Percentiles rank a stretch among this genome's conserved stretches.
phyloP scores from a whole-genome alignment of 768 basidiomycete species.

The Baorangia bicolor region DNA sequence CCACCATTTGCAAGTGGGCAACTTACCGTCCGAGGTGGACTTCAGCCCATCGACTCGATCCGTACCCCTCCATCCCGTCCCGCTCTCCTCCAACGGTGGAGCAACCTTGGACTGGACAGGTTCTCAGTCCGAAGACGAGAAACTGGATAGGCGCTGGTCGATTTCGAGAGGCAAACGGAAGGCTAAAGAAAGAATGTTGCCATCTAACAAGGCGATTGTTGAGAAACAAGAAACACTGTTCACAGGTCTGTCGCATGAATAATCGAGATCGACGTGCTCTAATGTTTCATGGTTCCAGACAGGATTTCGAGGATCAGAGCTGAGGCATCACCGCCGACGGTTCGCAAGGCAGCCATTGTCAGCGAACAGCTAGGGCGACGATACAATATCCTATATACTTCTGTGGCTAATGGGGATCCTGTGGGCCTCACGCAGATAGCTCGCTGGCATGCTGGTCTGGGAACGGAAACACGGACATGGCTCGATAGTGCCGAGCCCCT shows the following conservation, averaged over 20 bases:
- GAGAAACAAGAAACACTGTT: constrained; percentile 63
- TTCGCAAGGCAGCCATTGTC: constrained; percentile 63
- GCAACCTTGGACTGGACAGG: constrained; percentile 74
- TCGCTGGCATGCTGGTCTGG: constrained; percentile 61
- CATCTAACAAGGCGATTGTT: constrained; percentile 42
- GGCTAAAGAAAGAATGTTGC: constrained; percentile 48
- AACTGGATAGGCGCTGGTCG: constrained; percentile 61
- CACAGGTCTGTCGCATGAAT: constrained; percentile 42
- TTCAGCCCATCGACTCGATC: constrained; percentile 64
- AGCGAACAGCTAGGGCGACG: constrained; percentile 64
- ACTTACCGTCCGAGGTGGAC: constrained; percentile 51
- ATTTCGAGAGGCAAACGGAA: constrained; percentile 53
- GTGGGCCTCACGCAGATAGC: constrained; percentile 51
- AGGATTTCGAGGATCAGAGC: constrained; percentile 56
- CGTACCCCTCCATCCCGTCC: constrained; percentile 58
- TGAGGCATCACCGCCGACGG: constrained; percentile 49
- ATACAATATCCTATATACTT: constrained; percentile 53
- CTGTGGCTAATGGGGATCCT: constrained; percentile 31
- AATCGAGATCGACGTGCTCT: not conserved
- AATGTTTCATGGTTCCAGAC: constrained; percentile 36
- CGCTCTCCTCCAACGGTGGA: constrained; percentile 66
- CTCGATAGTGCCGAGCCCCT: constrained; percentile 68
- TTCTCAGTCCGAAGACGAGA: constrained; percentile 52
- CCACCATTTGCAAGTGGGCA: constrained; percentile 18
- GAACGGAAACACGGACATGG: constrained; percentile 44